phyloP scores from a whole-genome alignment of 768 basidiomycete genomes.

The Tricholoma sp. region DNA sequence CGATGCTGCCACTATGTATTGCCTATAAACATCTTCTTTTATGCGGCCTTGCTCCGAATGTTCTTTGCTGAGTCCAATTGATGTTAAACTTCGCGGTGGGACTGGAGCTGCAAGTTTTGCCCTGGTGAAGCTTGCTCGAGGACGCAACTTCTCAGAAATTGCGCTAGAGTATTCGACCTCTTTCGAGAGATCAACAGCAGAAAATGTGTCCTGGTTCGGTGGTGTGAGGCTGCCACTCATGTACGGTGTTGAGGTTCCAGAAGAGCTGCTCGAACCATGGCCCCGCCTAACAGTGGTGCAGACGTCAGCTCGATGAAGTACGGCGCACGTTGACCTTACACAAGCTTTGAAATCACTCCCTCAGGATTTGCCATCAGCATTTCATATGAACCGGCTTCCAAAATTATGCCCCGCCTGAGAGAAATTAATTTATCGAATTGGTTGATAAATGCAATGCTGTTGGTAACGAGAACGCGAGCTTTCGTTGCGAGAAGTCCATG shows the following conservation, averaged over 20 bases:
- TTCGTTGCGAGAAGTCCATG: slow-evolving; percentile 77
- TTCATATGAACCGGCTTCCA: slow-evolving; percentile 68
- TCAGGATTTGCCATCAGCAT: slow-evolving; percentile 54
- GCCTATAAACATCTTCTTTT: slow-evolving; percentile 66
- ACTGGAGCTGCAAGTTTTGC: slow-evolving; percentile 43
- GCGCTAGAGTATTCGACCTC: slow-evolving; percentile 20
- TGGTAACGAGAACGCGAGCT: slow-evolving; percentile 83
- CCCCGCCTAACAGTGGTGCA: slow-evolving; percentile 15
- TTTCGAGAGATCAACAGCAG: slow-evolving; percentile 18
- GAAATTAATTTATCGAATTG: slow-evolving; percentile 73
- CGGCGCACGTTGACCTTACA: slow-evolving; percentile 42
- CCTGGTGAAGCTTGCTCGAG: slow-evolving; percentile 52
- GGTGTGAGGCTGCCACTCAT: slow-evolving; percentile 33
- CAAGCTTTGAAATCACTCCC: slow-evolving; percentile 67
- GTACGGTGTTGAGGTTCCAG: slow-evolving; percentile 51
- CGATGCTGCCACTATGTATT: slow-evolving; percentile 80
- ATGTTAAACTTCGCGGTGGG: slow-evolving; percentile 31
- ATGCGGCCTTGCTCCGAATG: slow-evolving; percentile 80
- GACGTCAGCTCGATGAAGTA: neutral
- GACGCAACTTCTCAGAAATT: slow-evolving; percentile 52
- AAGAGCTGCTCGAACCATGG: slow-evolving; percentile 43
- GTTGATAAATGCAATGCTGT: slow-evolving; percentile 78
- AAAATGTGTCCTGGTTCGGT: slow-evolving; percentile 15
- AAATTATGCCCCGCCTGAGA: slow-evolving; percentile 76
- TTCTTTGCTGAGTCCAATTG: slow-evolving; percentile 55